These are phyloP conservation scores for Claviceps cyperi DNA, from an alignment of 2,329 filamentous ascomycete species.

Conservation along the genomic window DNA sequence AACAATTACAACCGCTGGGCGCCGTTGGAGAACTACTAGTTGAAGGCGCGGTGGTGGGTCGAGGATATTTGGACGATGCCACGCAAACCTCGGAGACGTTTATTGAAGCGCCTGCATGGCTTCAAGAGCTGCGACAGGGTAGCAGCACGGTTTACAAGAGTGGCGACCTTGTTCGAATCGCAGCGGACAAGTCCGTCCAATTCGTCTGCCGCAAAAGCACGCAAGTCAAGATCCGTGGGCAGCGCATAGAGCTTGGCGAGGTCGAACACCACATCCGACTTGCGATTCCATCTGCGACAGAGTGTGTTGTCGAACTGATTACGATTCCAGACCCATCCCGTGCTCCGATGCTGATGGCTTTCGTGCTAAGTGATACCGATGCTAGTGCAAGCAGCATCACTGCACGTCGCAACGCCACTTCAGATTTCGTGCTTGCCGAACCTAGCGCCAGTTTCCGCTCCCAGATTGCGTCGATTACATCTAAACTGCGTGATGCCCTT, in stretches of 20 bases:
- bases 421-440: not conserved
- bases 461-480: not conserved
- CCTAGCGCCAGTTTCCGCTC: not conserved
- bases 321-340: not conserved
- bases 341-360: not conserved
- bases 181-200: not conserved
- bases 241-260: conserved; percentile 4
- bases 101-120: not conserved
- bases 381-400: not conserved
- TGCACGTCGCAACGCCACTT: not conserved
- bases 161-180: not conserved
- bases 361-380: not conserved
- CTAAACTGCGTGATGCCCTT: not conserved
- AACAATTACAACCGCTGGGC: not conserved
- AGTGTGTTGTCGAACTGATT: not conserved
- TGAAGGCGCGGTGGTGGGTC: not conserved
- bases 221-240: conserved; percentile 3
- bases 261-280: not conserved
- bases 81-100: not conserved
- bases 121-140: not conserved
- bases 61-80: not conserved
- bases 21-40: conserved; percentile 1
- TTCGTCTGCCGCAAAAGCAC: not conserved
- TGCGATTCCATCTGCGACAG: not conserved
- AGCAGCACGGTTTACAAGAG: not conserved